Conservation (phyloP, 495 filamentous ascomycete genomes). For the Hypoxylon rickii region DNA sequence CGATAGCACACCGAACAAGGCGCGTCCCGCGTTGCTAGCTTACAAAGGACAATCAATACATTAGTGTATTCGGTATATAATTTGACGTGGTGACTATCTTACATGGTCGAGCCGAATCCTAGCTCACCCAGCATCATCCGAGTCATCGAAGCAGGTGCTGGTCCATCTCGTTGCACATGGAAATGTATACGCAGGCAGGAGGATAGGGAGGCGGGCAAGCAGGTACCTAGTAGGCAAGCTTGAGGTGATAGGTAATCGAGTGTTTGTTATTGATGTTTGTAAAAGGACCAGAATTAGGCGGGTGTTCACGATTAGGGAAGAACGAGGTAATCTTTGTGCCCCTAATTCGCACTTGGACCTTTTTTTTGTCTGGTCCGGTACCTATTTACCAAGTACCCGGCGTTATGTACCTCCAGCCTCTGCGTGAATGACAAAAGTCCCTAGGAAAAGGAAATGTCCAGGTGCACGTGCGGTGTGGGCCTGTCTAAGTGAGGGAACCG, state of each 20-base stretch:
- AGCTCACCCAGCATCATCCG: slow-evolving; percentile 34
- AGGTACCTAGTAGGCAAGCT: too few species aligned
- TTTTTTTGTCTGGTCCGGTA: neutral
- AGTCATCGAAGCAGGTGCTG: slow-evolving; percentile 18
- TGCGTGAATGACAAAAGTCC: too few species aligned
- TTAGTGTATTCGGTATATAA: neutral
- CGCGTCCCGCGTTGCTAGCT: slow-evolving; percentile 36
- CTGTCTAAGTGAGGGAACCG: neutral
- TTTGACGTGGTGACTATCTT: too few species aligned
- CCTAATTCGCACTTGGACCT: neutral
- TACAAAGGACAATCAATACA: slow-evolving; percentile 16
- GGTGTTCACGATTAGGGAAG: too few species aligned
- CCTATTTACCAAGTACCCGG: too few species aligned
- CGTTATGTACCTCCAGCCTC: too few species aligned
- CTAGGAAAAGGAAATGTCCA: too few species aligned
- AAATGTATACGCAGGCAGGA: neutral
- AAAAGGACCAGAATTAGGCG: too few species aligned
- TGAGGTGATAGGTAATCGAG: neutral
- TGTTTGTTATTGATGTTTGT: slow-evolving; percentile 1
- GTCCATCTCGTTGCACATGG: slow-evolving; percentile 19
- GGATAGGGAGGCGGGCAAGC: too few species aligned
- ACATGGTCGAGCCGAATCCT: slow-evolving; percentile 27
- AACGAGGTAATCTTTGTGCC: slow-evolving; percentile 15
- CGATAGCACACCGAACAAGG: slow-evolving; percentile 28
- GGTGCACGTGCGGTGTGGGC: slow-evolving; percentile 7